These are phyloP conservation scores for Russula compacta DNA, from an alignment of 768 basidiomycete species.

Conservation along the genomic window DNA sequence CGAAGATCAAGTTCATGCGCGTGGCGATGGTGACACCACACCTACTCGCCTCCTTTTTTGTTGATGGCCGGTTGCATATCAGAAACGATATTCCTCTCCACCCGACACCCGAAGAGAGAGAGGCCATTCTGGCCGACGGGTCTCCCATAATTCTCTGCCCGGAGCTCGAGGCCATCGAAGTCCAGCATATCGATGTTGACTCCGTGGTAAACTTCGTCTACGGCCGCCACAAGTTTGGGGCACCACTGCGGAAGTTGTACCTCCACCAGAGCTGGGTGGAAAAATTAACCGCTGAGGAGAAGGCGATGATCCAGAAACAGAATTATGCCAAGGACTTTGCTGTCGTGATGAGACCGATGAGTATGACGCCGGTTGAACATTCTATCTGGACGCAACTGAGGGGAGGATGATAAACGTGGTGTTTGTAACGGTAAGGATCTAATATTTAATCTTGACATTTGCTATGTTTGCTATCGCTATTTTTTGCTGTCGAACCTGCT, in stretches of 20 bases:
- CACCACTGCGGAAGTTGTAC: constrained; percentile 11
- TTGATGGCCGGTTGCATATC: constrained; percentile 12
- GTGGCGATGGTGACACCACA: neutral
- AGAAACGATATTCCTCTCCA: constrained; percentile 8
- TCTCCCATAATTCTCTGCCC: constrained; percentile 4
- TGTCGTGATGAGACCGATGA: neutral
- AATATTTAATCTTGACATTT: neutral
- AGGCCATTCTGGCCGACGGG: neutral
- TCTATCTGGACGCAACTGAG: constrained; percentile 4
- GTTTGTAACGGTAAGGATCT: too few species aligned
- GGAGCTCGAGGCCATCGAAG: constrained; percentile 10
- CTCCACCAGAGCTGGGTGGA: constrained; percentile 1
- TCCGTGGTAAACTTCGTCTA: neutral
- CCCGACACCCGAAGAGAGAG: neutral
- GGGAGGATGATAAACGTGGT: neutral
- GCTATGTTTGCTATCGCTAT: neutral
- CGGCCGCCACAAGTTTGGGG: neutral
- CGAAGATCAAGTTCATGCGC: constrained; percentile 31
- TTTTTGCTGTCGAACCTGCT: neutral
- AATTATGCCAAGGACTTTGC: neutral
- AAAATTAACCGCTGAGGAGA: neutral
- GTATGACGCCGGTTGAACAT: constrained; percentile 1
- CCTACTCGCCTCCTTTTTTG: neutral
- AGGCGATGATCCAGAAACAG: neutral
- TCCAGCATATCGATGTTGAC: neutral